phyloP scores from a whole-genome alignment of 1,284 basidiomycete species.

The Pulveroboletus sp. region DNA sequence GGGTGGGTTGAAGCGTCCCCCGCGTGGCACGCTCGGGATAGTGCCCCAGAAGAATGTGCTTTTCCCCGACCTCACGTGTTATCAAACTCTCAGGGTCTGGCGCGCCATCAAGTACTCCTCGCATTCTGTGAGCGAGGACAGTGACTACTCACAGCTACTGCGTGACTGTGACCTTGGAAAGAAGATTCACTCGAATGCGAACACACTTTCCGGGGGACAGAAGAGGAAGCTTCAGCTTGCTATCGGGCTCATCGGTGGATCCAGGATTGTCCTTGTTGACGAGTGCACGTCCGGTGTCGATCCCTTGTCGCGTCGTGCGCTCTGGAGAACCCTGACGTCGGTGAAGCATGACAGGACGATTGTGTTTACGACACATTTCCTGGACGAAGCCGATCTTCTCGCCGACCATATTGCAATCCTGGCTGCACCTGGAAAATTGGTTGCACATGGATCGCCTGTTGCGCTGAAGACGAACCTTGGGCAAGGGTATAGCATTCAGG shows the following conservation, averaged over 20 bases:
- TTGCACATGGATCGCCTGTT: constrained; percentile 74
- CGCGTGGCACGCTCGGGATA: constrained; percentile 68
- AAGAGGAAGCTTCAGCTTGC: constrained; percentile 82
- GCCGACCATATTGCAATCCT: constrained; percentile 77
- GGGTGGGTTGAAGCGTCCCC: constrained; percentile 50
- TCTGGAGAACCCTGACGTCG: constrained; percentile 73
- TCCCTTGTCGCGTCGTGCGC: constrained; percentile 72
- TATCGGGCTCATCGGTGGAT: constrained; percentile 74
- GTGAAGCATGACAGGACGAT: constrained; percentile 67
- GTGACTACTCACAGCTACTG: constrained; percentile 61
- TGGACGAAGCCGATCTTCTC: constrained; percentile 80
- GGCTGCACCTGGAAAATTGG: constrained; percentile 71
- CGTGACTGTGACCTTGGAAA: constrained; percentile 68
- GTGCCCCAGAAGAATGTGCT: constrained; percentile 85
- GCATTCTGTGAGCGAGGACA: constrained; percentile 34
- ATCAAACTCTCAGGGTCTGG: constrained; percentile 76
- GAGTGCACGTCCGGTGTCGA: constrained; percentile 83
- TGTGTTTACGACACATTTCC: constrained; percentile 73
- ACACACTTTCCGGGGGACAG: constrained; percentile 75
- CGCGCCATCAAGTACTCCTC: constrained; percentile 67
- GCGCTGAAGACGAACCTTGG: constrained; percentile 71
- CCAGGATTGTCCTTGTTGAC: constrained; percentile 73
- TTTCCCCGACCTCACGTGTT: constrained; percentile 74
- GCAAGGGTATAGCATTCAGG: constrained; percentile 67
- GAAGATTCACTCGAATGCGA: constrained; percentile 68